These are phyloP conservation scores for Gnetum montanum DNA, from an alignment of 75 land plant genomes.

Conservation along the genomic window DNA sequence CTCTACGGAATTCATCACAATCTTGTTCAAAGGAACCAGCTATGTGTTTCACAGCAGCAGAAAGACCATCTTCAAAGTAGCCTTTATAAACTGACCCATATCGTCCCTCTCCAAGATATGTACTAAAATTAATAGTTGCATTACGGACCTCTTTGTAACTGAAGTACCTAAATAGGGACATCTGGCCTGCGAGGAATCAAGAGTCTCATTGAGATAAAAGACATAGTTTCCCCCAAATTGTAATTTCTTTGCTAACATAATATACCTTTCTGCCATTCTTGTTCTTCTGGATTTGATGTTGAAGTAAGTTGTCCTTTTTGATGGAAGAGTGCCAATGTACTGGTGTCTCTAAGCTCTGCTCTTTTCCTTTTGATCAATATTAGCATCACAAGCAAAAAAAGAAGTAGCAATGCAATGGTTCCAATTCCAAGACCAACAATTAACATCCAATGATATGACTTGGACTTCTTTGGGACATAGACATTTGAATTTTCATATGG, in stretches of 20 bases:
- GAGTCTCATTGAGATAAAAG: too few species aligned
- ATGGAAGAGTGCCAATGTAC: too few species aligned
- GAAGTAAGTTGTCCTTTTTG: too few species aligned
- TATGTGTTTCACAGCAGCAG: constrained; percentile 44
- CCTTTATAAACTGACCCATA: constrained; percentile 56
- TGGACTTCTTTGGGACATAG: neutral
- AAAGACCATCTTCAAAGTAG: constrained; percentile 39
- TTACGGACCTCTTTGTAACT: constrained; percentile 47
- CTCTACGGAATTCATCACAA: constrained; percentile 30
- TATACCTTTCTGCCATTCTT: too few species aligned
- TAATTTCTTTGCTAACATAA: too few species aligned
- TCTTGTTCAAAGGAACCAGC: constrained; percentile 11
- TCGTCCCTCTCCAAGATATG: constrained; percentile 34
- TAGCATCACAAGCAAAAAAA: neutral
- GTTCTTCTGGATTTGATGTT: too few species aligned
- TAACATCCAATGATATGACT: neutral
- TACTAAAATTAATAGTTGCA: constrained; percentile 61
- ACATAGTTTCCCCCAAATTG: too few species aligned
- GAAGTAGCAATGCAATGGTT: neutral
- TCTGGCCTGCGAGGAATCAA: constrained; percentile 13
- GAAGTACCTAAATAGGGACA: constrained; percentile 25
- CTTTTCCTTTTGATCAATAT: constrained; percentile 1
- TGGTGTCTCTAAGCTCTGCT: neutral
- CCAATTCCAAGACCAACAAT: constrained; percentile 4
- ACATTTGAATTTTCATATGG: neutral